These are phyloP conservation scores for Scheffersomyces stambukii DNA, from an alignment of 1,139 yeast species.

Conservation along the genomic window DNA sequence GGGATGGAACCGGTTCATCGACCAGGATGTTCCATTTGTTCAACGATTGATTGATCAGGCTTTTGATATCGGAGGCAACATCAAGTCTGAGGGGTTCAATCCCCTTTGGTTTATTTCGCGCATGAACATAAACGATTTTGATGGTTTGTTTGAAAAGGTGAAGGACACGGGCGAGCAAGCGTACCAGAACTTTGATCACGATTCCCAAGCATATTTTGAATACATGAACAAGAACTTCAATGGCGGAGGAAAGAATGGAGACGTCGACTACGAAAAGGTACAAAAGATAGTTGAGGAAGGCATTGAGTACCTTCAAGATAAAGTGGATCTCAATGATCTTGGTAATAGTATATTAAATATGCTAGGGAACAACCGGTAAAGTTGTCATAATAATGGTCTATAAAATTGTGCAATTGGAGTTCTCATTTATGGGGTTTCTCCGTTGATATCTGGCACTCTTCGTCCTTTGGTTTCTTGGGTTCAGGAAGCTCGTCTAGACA, in stretches of 20 bases:
- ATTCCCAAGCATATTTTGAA: slow-evolving; percentile 14
- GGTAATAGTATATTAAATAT: slow-evolving; percentile 9
- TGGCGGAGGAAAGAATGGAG: slow-evolving; percentile 8
- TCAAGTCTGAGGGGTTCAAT: slow-evolving; percentile 1
- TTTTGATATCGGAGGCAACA: slow-evolving; percentile 2
- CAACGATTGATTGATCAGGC: slow-evolving; percentile 5
- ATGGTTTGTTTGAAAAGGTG: slow-evolving; percentile 3
- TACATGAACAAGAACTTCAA: slow-evolving; percentile 17
- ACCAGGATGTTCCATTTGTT: slow-evolving; percentile 16
- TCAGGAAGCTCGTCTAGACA: slow-evolving; percentile 40
- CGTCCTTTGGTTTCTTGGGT: too few species aligned
- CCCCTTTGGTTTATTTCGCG: slow-evolving; percentile 1
- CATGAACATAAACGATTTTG: slow-evolving; percentile 3
- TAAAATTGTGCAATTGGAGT: too few species aligned
- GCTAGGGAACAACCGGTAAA: slow-evolving; percentile 1
- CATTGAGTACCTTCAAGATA: slow-evolving; percentile 10
- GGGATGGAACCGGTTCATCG: slow-evolving; percentile 15
- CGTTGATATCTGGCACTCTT: too few species aligned
- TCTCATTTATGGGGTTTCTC: too few species aligned
- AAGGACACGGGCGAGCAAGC: slow-evolving; percentile 4
- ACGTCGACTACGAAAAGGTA: slow-evolving; percentile 12
- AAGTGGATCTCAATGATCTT: slow-evolving; percentile 11
- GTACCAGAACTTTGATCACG: slow-evolving; percentile 4
- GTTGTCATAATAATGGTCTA: not conserved
- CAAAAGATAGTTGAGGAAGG: slow-evolving; percentile 15